These are phyloP conservation scores for Lentinula edodes DNA, from an alignment of 768 basidiomycete genomes.

Conservation along the genomic window DNA sequence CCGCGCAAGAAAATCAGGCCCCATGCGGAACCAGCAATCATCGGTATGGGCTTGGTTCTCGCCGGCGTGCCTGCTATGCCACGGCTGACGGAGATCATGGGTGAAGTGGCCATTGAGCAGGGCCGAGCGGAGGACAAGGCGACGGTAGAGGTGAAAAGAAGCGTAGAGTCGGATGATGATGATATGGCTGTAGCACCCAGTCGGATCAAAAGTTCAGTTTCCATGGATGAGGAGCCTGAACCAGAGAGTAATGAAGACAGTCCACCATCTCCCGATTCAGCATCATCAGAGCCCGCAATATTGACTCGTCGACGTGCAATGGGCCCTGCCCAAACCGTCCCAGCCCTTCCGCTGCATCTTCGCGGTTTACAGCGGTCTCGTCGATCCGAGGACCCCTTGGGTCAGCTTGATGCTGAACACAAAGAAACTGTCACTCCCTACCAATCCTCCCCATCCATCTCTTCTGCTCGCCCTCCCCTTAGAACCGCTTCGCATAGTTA, in stretches of 20 bases:
- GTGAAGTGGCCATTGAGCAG: constrained; percentile 85
- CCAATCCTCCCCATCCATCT: constrained; percentile 69
- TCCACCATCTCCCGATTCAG: neutral
- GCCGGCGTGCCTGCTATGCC: constrained; percentile 80
- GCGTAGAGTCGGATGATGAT: constrained; percentile 42
- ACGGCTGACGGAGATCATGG: constrained; percentile 62
- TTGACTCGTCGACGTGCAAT: constrained; percentile 42
- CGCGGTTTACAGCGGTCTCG: constrained; percentile 46
- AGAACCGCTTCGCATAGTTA: constrained; percentile 38
- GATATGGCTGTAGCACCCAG: constrained; percentile 27
- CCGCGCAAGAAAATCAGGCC: constrained; percentile 63
- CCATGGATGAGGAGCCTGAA: constrained; percentile 34
- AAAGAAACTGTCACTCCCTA: constrained; percentile 38
- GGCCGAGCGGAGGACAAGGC: constrained; percentile 70
- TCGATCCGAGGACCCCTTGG: constrained; percentile 70
- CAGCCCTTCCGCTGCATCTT: constrained; percentile 62
- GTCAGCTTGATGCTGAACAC: constrained; percentile 51
- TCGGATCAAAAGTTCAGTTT: constrained; percentile 15
- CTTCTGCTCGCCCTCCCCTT: constrained; percentile 38
- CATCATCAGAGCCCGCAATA: constrained; percentile 1
- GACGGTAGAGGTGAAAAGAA: constrained; percentile 31
- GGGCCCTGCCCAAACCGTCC: constrained; percentile 67
- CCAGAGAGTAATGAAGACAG: constrained; percentile 21
- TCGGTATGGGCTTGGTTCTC: constrained; percentile 80
- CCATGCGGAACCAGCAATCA: constrained; percentile 66